phyloP scores from a whole-genome alignment of 352 stramenopile genomes.

The Phytophthora podocarpi region DNA sequence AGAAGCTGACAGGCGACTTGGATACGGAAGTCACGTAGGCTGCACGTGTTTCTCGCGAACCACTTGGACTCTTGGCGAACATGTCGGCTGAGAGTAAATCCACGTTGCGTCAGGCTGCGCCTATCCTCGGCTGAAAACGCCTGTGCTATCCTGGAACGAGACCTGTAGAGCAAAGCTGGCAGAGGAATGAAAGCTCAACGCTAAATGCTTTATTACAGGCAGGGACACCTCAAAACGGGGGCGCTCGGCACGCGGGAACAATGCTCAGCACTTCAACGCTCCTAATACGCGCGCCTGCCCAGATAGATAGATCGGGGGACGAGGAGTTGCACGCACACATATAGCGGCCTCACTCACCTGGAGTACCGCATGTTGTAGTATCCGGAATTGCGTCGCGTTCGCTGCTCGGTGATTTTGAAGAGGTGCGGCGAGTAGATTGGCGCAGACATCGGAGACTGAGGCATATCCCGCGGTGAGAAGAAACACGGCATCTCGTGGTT shows the following conservation, averaged over 20 bases:
- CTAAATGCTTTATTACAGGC: slow-evolving; percentile 18
- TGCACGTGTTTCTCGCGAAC: slow-evolving; percentile 5
- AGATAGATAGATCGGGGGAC: slow-evolving; percentile 23
- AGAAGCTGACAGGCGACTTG: no score
- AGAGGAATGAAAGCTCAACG: slow-evolving; percentile 6
- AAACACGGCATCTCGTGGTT: slow-evolving; percentile 60
- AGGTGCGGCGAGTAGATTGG: slow-evolving; percentile 44
- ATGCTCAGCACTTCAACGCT: no score
- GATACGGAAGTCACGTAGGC: neutral
- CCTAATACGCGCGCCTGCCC: neutral
- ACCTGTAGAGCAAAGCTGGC: no score
- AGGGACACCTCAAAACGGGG: slow-evolving; percentile 2
- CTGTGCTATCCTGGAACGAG: no score
- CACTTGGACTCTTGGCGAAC: neutral
- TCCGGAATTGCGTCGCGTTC: slow-evolving; percentile 17
- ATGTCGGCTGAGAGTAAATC: neutral
- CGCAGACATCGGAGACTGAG: slow-evolving; percentile 34
- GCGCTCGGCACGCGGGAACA: neutral
- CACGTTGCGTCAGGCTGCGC: slow-evolving; percentile 5
- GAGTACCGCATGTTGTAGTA: slow-evolving; percentile 35
- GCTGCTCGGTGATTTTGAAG: slow-evolving; percentile 41
- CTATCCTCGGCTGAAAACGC: no score
- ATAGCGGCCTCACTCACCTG: slow-evolving; percentile 23
- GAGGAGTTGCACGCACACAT: slow-evolving; percentile 1
- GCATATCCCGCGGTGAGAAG: slow-evolving; percentile 52